Evolutionary conservation across 345 rosid genomes (phyloP).

Genomic region (Syzygium aqueum): DNA sequence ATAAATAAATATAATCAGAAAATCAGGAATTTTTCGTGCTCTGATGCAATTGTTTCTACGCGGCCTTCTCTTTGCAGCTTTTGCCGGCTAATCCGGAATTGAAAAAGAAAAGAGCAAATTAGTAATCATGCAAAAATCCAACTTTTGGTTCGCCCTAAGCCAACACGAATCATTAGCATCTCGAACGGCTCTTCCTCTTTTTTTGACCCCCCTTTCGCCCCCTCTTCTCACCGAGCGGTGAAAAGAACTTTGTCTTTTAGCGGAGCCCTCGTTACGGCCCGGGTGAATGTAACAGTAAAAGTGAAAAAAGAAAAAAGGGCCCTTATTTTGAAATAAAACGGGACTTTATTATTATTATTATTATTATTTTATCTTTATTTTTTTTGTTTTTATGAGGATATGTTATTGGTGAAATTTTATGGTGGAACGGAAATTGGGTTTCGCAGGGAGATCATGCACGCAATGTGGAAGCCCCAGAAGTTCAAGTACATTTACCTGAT

Average conservation of each 20-base stretch:
- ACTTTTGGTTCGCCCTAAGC: background rate
- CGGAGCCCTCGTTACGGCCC: background rate
- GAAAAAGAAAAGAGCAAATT: background rate
- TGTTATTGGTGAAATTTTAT: background rate
- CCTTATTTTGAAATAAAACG: background rate
- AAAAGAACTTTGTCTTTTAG: background rate
- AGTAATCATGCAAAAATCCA: background rate
- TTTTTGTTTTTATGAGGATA: background rate
- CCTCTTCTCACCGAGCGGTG: background rate
- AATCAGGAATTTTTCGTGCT: background rate
- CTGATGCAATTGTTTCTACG: slow-evolving; percentile 27
- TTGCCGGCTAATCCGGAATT: slow-evolving; percentile 39
- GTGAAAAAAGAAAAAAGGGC: background rate
- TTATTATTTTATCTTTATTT: no score
- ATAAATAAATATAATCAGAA: background rate
- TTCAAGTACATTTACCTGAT: slow-evolving; percentile 89
- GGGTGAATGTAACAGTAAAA: background rate
- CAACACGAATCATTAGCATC: background rate
- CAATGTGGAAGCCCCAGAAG: slow-evolving; percentile 99
- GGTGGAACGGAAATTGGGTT: background rate
- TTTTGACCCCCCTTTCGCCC: background rate
- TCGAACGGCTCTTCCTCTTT: background rate
- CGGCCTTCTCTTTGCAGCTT: slow-evolving; percentile 87
- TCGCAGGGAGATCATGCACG: slow-evolving; percentile 96
- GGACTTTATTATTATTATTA: background rate